Conservation (phyloP, 2,329 filamentous ascomycete genomes). For the Verticillium nubilum region DNA sequence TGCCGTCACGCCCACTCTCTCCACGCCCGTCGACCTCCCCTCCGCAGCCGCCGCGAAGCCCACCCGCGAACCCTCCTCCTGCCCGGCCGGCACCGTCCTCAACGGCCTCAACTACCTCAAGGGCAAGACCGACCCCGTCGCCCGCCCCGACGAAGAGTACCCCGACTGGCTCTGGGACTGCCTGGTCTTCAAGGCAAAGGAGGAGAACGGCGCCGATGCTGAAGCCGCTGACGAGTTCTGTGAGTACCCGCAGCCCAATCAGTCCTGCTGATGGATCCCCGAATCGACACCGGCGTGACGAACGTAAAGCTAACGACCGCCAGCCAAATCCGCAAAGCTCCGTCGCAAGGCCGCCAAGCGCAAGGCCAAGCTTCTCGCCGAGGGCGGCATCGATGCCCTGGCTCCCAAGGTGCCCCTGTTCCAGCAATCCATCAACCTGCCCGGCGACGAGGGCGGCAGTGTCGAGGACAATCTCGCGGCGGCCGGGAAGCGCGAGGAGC, state of each 20-base stretch:
- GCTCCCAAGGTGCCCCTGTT: constrained; percentile 68
- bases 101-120: constrained; percentile 75
- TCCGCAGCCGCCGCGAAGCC: constrained; percentile 21
- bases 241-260: constrained; percentile 39
- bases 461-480: constrained; percentile 41
- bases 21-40: constrained; percentile 23
- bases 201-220: constrained; percentile 40
- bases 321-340: constrained; percentile 82
- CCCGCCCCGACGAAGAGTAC: constrained; percentile 69
- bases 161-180: constrained; percentile 76
- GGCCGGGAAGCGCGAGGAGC: constrained; percentile 48
- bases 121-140: constrained; percentile 66
- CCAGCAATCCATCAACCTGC: constrained; percentile 73
- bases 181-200: constrained; percentile 56
- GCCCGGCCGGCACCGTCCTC: constrained; percentile 63
- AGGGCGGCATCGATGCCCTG: constrained; percentile 61
- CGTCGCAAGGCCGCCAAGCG: constrained; percentile 65
- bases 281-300: background rate
- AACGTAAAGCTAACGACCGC: background rate
- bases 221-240: constrained; percentile 72
- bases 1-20: constrained; percentile 21
- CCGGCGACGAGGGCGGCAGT: constrained; percentile 37
- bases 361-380: constrained; percentile 53
- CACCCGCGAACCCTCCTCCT: constrained; percentile 36
- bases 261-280: background rate